Conservation (phyloP, 148 eudicot genomes). For the Pouteria glomerata region DNA sequence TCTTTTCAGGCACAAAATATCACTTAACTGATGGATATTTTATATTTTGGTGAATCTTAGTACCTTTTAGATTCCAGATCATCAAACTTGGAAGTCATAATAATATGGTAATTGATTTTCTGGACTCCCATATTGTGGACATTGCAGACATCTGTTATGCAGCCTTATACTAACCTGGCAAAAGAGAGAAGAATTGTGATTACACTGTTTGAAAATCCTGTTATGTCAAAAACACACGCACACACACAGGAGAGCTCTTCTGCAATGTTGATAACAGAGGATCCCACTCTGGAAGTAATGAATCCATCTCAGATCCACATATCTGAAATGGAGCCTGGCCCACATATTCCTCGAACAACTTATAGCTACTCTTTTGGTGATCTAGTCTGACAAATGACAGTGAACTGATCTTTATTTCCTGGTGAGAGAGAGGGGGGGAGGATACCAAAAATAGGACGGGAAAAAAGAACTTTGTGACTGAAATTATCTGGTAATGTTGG, state of each 20-base stretch:
- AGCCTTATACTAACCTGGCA: background rate
- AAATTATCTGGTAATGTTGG: background rate
- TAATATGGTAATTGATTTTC: background rate
- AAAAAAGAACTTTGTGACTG: conserved; percentile 1
- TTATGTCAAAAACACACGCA: background rate
- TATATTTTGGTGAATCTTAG: background rate
- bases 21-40: background rate
- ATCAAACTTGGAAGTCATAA: background rate
- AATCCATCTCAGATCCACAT: background rate
- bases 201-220: background rate
- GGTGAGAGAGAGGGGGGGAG: background rate
- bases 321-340: background rate
- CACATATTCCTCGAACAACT: background rate
- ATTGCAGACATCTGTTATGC: background rate
- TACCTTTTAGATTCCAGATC: background rate
- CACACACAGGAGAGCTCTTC: too few species aligned
- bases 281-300: background rate
- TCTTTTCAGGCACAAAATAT: background rate
- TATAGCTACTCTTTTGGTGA: background rate
- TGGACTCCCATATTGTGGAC: background rate
- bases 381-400: background rate
- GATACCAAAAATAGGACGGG: background rate
- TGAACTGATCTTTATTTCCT: background rate
- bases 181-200: background rate
- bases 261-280: background rate